Evolutionary conservation across 371 early-diverging fungal species (phyloP).

Genomic region (Syncephalis fuscata): DNA sequence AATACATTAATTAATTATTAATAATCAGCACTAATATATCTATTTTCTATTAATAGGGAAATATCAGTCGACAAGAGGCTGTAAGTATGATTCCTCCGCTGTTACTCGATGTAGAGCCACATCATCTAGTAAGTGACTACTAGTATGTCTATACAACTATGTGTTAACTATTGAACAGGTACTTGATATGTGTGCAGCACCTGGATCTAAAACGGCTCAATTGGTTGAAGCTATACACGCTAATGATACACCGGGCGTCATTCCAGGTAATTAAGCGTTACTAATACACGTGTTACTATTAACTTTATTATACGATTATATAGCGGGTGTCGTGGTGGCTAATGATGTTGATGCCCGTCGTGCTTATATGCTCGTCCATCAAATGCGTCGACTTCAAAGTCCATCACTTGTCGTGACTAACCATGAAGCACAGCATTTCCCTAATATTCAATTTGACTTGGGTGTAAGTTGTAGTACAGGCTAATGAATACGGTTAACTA

Average conservation of each 20-base stretch:
- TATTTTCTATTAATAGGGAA: too few relatives aligned
- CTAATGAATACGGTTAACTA: too few relatives aligned
- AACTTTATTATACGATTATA: neutral
- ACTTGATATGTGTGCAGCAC: slow-evolving; percentile 87
- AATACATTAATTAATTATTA: neutral
- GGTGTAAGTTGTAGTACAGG: neutral
- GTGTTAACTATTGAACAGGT: slow-evolving; percentile 12
- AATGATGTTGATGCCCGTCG: slow-evolving; percentile 93
- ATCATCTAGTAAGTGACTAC: slow-evolving; percentile 49
- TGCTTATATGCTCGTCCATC: slow-evolving; percentile 89
- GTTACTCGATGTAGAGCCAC: slow-evolving; percentile 82
- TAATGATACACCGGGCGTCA: slow-evolving; percentile 32
- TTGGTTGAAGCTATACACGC: slow-evolving; percentile 84
- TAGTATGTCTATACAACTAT: neutral
- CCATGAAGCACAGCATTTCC: slow-evolving; percentile 91
- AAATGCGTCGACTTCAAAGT: slow-evolving; percentile 81
- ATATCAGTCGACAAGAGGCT: slow-evolving; percentile 93
- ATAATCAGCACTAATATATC: too few relatives aligned
- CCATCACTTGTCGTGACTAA: slow-evolving; percentile 90
- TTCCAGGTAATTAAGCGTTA: slow-evolving; percentile 25
- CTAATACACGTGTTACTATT: neutral
- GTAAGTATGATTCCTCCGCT: slow-evolving; percentile 98
- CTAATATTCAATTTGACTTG: slow-evolving; percentile 31
- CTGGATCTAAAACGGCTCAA: slow-evolving; percentile 83
- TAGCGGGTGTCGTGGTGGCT: slow-evolving; percentile 86